A percentile compares a stretch with the other conserved stretches of the same genome.
phyloP scores from a whole-genome alignment of 2,329 filamentous ascomycete species.

The Arthrobotrys entomopaga region DNA sequence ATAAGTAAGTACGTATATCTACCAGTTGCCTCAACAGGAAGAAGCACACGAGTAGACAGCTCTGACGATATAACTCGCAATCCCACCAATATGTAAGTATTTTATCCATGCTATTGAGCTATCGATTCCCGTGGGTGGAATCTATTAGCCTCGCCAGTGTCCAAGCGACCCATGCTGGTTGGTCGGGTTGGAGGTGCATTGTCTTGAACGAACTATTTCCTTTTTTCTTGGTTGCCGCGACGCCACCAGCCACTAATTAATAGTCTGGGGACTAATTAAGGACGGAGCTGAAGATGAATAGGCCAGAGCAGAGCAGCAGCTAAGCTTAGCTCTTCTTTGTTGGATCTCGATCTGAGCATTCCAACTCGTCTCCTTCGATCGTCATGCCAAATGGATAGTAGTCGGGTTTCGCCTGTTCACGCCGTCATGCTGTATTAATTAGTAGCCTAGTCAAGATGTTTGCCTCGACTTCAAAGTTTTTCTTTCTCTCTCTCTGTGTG shows the following conservation, averaged over 20 bases:
- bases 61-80: too few relatives aligned
- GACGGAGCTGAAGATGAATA: conserved; percentile 13
- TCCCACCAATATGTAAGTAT: neutral
- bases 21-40: too few relatives aligned
- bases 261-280: too few relatives aligned
- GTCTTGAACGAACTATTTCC: neutral
- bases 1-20: too few relatives aligned
- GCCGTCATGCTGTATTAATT: neutral
- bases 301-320: conserved; percentile 8
- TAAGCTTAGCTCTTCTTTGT: neutral
- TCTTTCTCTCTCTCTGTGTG: neutral
- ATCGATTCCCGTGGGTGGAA: neutral
- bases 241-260: conserved; percentile 31
- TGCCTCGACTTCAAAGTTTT: conserved; percentile 25
- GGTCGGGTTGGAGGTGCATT: neutral
- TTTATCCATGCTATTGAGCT: neutral
- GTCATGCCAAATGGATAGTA: too few relatives aligned
- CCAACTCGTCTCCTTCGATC: neutral
- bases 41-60: too few relatives aligned
- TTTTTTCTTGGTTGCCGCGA: conserved; percentile 14
- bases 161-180: neutral
- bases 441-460: neutral
- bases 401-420: conserved; percentile 10
- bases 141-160: neutral
- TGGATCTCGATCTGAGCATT: conserved; percentile 21